phyloP scores from a whole-genome alignment of 2,329 filamentous ascomycete species.

The Arthrobotrys pseudoclavata region DNA sequence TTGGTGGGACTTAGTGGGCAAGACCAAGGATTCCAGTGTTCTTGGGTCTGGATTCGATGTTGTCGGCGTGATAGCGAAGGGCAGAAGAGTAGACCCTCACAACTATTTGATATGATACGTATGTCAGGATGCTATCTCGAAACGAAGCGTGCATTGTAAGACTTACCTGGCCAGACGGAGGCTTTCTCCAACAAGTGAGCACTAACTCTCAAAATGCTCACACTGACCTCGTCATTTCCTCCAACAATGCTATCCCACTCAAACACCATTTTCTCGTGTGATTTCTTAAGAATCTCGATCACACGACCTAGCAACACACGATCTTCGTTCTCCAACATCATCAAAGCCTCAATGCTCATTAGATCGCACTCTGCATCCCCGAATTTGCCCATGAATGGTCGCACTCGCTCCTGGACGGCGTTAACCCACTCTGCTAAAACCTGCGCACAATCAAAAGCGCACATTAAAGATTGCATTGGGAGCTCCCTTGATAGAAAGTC shows the following conservation, averaged over 20 bases:
- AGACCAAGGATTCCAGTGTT: slow-evolving; percentile 50
- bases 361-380: slow-evolving; percentile 86
- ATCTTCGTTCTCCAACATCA: slow-evolving; percentile 93
- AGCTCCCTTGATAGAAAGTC: slow-evolving; percentile 86
- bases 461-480: slow-evolving; percentile 90
- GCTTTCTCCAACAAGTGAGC: slow-evolving; percentile 89
- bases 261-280: slow-evolving; percentile 80
- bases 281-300: slow-evolving; percentile 79
- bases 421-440: slow-evolving; percentile 95
- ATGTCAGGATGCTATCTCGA: not conserved
- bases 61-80: slow-evolving; percentile 64
- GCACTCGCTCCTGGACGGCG: slow-evolving; percentile 93
- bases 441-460: slow-evolving; percentile 92
- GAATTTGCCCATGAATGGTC: slow-evolving; percentile 86
- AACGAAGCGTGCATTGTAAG: not conserved
- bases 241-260: slow-evolving; percentile 62
- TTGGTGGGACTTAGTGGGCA: slow-evolving; percentile 21
- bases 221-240: slow-evolving; percentile 78
- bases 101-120: slow-evolving; percentile 14
- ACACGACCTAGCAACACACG: slow-evolving; percentile 86
- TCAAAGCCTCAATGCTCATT: slow-evolving; percentile 83
- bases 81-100: slow-evolving; percentile 61
- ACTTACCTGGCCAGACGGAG: slow-evolving; percentile 90
- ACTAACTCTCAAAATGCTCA: slow-evolving; percentile 85
- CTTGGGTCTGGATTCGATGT: slow-evolving; percentile 63